Percentiles rank a stretch among this genome's conserved stretches.
Evolutionary conservation across 2,329 filamentous ascomycete species (phyloP).

Genomic region (Hymenoscyphus scutula): DNA sequence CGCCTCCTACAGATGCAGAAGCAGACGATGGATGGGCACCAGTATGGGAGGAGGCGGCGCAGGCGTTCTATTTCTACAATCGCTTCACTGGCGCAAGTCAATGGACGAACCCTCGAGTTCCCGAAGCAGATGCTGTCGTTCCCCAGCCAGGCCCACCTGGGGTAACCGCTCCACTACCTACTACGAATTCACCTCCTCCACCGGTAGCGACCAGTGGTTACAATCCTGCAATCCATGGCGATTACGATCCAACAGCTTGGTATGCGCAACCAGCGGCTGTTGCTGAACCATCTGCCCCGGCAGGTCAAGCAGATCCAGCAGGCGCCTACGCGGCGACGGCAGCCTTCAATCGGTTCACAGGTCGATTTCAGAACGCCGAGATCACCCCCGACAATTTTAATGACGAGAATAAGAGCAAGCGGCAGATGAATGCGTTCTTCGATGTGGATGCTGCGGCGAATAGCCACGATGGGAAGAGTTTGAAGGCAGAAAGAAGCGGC

Average conservation of each 20-base stretch:
- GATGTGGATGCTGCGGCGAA: constrained; percentile 94
- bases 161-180: constrained; percentile 33
- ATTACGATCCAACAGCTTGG: constrained; percentile 94
- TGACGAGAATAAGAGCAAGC: constrained; percentile 80
- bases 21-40: constrained; percentile 78
- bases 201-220: constrained; percentile 67
- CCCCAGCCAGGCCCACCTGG: constrained; percentile 30
- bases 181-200: constrained; percentile 30
- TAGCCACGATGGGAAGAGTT: constrained; percentile 80
- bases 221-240: constrained; percentile 92
- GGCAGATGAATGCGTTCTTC: constrained; percentile 93
- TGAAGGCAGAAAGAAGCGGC: constrained; percentile 84
- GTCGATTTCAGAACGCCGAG: constrained; percentile 70
- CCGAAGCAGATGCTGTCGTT: constrained; percentile 38
- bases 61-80: constrained; percentile 83
- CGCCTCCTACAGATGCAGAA: constrained; percentile 45
- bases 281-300: constrained; percentile 36
- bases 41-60: constrained; percentile 67
- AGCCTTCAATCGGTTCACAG: constrained; percentile 89
- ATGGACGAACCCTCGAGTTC: constrained; percentile 83
- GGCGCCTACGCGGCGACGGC: constrained; percentile 64
- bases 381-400: constrained; percentile 73
- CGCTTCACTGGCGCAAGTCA: constrained; percentile 71
- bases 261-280: constrained; percentile 67
- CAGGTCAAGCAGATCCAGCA: constrained; percentile 40